A percentile compares a stretch with the other conserved stretches of the same genome.
phyloP scores from a whole-genome alignment of 2,329 filamentous ascomycete genomes.

The Kalmusia sp. region DNA sequence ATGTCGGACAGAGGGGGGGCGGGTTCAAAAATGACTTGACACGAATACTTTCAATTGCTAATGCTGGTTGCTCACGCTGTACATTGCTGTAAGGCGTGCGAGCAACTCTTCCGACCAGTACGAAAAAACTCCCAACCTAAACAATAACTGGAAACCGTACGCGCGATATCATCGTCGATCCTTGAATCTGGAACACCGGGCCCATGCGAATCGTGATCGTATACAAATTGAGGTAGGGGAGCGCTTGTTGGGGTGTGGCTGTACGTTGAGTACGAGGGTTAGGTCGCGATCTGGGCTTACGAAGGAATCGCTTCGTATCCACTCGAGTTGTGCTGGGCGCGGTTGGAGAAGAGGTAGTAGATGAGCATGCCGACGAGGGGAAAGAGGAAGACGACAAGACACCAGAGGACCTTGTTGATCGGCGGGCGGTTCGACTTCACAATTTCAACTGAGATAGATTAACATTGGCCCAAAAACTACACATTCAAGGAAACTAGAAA shows the following conservation, averaged over 20 bases:
- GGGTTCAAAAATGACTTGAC: too few relatives aligned
- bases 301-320: conserved; percentile 62
- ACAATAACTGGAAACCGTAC: not conserved
- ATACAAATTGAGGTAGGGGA: not conserved
- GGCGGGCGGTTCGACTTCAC: conserved; percentile 68
- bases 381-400: conserved; percentile 69
- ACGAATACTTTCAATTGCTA: not conserved
- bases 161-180: not conserved
- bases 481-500: not conserved
- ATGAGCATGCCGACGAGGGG: conserved; percentile 67
- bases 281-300: conserved; percentile 10
- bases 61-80: not conserved
- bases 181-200: not conserved
- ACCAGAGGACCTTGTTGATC: conserved; percentile 67
- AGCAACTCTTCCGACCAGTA: not conserved
- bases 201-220: not conserved
- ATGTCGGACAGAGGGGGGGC: too few relatives aligned
- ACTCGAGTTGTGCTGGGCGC: conserved; percentile 60
- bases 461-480: conserved; percentile 12
- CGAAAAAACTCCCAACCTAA: not conserved
- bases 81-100: not conserved
- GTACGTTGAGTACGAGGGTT: not conserved
- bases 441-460: conserved; percentile 62
- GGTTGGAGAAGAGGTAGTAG: conserved; percentile 71
- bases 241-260: not conserved